phyloP scores from a whole-genome alignment of 1,284 basidiomycete species.

The Tremellales sp. region DNA sequence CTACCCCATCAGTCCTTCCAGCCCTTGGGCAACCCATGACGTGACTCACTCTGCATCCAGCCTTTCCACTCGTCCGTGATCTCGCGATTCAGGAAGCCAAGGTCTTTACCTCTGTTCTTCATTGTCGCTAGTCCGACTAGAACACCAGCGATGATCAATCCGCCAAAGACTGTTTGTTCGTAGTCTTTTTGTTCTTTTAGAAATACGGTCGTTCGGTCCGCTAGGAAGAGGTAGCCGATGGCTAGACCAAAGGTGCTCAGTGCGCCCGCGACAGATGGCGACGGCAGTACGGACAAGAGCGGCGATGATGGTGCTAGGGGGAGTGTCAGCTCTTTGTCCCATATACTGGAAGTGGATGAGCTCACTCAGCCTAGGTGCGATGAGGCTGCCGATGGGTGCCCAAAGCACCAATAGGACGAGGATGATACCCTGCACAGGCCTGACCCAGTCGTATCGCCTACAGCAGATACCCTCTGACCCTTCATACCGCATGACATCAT shows the following conservation, averaged over 20 bases:
- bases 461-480: constrained; percentile 81
- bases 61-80: constrained; percentile 95
- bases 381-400: constrained; percentile 57
- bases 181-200: constrained; percentile 83
- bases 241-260: constrained; percentile 63
- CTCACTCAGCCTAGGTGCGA: constrained; percentile 44
- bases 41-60: constrained; percentile 81
- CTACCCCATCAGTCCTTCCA: constrained; percentile 48
- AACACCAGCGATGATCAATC: constrained; percentile 58
- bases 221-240: constrained; percentile 64
- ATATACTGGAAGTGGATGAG: constrained; percentile 6
- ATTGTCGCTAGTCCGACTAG: constrained; percentile 61
- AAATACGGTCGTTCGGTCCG: constrained; percentile 78
- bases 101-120: constrained; percentile 63
- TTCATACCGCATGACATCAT: constrained; percentile 63
- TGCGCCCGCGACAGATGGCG: constrained; percentile 44
- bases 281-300: constrained; percentile 48
- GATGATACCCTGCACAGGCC: constrained; percentile 60
- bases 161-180: constrained; percentile 62
- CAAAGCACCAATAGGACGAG: constrained; percentile 56
- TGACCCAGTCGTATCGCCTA: constrained; percentile 65
- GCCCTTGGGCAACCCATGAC: not conserved
- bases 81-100: constrained; percentile 80
- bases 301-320: constrained; percentile 30
- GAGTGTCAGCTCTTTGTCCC: constrained; percentile 1